These are phyloP conservation scores for Santalum album DNA, from an alignment of 164 flowering plant genomes.

Conservation along the genomic window DNA sequence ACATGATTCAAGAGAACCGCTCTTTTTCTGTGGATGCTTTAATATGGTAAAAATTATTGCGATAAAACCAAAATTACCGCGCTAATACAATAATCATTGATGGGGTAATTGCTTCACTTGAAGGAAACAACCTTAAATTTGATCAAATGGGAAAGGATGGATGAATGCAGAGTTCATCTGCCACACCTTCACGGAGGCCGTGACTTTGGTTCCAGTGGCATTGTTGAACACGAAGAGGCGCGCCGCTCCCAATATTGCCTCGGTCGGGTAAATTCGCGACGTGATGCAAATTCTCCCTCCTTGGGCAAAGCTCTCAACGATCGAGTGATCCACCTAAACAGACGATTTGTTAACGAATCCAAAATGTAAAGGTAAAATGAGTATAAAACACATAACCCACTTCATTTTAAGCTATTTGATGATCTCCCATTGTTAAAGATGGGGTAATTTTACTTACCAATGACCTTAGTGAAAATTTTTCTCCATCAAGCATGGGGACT, in stretches of 20 bases:
- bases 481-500: slow-evolving; percentile 45
- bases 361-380: no score
- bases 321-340: slow-evolving; percentile 50
- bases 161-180: slow-evolving; percentile 50
- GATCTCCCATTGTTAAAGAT: no score
- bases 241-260: slow-evolving; percentile 41
- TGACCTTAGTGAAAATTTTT: slow-evolving; percentile 31
- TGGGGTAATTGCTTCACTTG: no score
- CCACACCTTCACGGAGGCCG: slow-evolving; percentile 38
- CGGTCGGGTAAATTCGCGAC: slow-evolving; percentile 47
- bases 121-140: no score
- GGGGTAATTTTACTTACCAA: slow-evolving; percentile 28
- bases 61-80: no score
- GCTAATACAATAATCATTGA: no score
- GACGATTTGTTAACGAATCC: no score
- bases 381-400: no score
- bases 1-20: no score
- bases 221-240: slow-evolving; percentile 45
- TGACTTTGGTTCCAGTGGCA: slow-evolving; percentile 39
- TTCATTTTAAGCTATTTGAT: no score
- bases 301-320: slow-evolving; percentile 51
- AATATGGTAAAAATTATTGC: no score
- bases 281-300: slow-evolving; percentile 47
- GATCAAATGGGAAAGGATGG: slow-evolving; percentile 31
- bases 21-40: no score